These are phyloP conservation scores for Aspergillus candidus DNA, from an alignment of 2,329 filamentous ascomycete species.

Conservation along the genomic window DNA sequence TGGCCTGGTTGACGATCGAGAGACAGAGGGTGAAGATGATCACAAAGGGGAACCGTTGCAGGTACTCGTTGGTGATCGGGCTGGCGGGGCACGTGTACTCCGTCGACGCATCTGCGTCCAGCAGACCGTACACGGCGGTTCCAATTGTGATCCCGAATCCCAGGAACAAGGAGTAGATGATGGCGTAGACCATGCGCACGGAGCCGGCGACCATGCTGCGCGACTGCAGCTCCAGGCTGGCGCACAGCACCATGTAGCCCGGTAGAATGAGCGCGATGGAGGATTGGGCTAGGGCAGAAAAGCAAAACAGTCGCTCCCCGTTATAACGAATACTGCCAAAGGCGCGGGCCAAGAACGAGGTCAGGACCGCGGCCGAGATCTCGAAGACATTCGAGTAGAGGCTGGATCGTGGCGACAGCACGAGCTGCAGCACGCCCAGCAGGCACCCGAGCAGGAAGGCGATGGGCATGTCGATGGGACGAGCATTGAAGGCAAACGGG, in stretches of 20 bases:
- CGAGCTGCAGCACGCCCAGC: conserved; percentile 68
- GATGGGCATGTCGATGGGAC: conserved; percentile 72
- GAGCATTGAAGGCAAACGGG: conserved; percentile 73
- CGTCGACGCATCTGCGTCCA: conserved; percentile 51
- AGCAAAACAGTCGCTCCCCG: conserved; percentile 55
- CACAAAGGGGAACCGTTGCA: conserved; percentile 65
- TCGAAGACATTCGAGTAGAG: conserved; percentile 62
- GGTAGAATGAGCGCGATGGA: conserved; percentile 69
- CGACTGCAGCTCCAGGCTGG: conserved; percentile 62
- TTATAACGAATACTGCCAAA: conserved; percentile 60
- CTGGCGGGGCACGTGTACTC: conserved; percentile 45
- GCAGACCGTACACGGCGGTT: conserved; percentile 56
- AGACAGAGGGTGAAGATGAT: conserved; percentile 69
- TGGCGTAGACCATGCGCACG: conserved; percentile 69
- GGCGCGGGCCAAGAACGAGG: conserved; percentile 62
- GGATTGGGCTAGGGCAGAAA: conserved; percentile 65
- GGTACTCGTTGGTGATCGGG: conserved; percentile 44
- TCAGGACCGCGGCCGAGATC: conserved; percentile 59
- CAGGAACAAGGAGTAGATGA: conserved; percentile 67
- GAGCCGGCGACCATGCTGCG: conserved; percentile 65
- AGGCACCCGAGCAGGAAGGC: conserved; percentile 71
- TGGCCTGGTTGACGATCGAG: conserved; percentile 75
- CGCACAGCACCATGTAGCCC: conserved; percentile 59
- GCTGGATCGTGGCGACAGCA: conserved; percentile 68
- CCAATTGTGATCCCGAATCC: conserved; percentile 69